These are phyloP conservation scores for Saccharata proteae DNA, from an alignment of 2,329 filamentous ascomycete genomes.

Conservation along the genomic window DNA sequence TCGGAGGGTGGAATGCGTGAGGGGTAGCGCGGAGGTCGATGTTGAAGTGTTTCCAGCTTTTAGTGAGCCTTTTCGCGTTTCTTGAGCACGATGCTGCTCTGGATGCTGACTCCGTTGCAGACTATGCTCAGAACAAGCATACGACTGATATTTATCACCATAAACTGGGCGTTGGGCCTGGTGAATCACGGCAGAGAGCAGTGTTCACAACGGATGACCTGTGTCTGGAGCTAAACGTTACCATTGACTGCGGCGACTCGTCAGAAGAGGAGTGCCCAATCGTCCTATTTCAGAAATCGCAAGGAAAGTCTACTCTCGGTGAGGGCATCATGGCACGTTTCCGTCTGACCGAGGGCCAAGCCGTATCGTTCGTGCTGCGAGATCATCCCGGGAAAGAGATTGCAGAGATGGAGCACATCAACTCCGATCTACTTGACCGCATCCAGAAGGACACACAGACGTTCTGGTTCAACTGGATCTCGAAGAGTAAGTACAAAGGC, in stretches of 20 bases:
- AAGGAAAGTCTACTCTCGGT: constrained; percentile 38
- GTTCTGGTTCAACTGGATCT: constrained; percentile 65
- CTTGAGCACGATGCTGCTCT: constrained; percentile 20
- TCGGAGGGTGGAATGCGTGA: constrained; percentile 59
- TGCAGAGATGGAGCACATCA: constrained; percentile 42
- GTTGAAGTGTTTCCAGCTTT: constrained; percentile 55
- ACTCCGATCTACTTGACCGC: constrained; percentile 43
- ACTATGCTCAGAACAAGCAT: constrained; percentile 55
- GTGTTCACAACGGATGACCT: constrained; percentile 48
- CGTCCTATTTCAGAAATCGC: constrained; percentile 44
- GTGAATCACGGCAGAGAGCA: constrained; percentile 25
- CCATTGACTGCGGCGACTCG: constrained; percentile 47
- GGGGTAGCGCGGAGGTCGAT: constrained; percentile 52
- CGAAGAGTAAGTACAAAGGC: constrained; percentile 57
- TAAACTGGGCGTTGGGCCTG: constrained; percentile 9
- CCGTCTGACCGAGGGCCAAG: constrained; percentile 51
- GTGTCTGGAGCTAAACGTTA: constrained; percentile 56
- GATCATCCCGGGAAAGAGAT: constrained; percentile 29
- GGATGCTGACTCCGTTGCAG: constrained; percentile 14
- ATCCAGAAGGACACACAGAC: constrained; percentile 58
- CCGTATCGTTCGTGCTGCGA: constrained; percentile 56
- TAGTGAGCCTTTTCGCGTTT: constrained; percentile 9
- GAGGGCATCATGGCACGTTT: constrained; percentile 52
- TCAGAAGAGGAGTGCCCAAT: constrained; percentile 36
- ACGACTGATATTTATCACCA: constrained; percentile 42